Base-by-base conservation (phyloP, 768 basidiomycete species). In the Exidia glandulosa region DNA sequence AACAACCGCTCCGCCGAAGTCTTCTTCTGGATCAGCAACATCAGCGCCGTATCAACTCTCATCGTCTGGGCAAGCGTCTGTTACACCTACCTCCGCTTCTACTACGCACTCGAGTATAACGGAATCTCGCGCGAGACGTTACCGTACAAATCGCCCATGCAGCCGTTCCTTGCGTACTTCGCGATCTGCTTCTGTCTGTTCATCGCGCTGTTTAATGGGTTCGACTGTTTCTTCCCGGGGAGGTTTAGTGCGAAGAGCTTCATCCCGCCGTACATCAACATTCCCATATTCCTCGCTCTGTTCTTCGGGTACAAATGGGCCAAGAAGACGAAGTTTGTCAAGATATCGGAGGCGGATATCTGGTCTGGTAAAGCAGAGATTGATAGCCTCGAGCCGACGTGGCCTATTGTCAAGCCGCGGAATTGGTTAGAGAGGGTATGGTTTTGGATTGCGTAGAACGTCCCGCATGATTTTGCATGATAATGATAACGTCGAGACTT, bases 21-120 rank as follows among this genome's bases (percentile, higher is more conserved):
- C 29, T 58, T 58, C 57, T 30, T 29, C 23, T 58, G 57, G 57
- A 12, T 52, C 33, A 30, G 41, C 30, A 45, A 58, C 57, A 19
- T 58, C 12, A 45, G 25, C 30, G 34, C 57, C 14, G n/a, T 45
- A 7, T 23, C n/a, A 16, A 30, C 71, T 47, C 62, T 75, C 7
- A 65, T 75, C 61, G 68, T 69, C 25, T 75, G 74, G 74, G 57
- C 63, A 57, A 67, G 63, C 58, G 73, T 76, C 64, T 66, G 65
- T 50, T 36, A 72, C 59, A 67, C 67, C 25, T 73, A 72, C 70
- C 67, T 75, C 52, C 69, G 73, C 52, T 75, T 75, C 70, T 63
- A 68, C 58, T 62, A 66, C 37, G 75, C 71, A 57, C 59, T 69
- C 63, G 62, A 66, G 54, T 60, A 47, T 3, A 74, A 76, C 57